These are phyloP conservation scores for Mycena rosella DNA, from an alignment of 768 basidiomycete genomes.

Conservation along the genomic window DNA sequence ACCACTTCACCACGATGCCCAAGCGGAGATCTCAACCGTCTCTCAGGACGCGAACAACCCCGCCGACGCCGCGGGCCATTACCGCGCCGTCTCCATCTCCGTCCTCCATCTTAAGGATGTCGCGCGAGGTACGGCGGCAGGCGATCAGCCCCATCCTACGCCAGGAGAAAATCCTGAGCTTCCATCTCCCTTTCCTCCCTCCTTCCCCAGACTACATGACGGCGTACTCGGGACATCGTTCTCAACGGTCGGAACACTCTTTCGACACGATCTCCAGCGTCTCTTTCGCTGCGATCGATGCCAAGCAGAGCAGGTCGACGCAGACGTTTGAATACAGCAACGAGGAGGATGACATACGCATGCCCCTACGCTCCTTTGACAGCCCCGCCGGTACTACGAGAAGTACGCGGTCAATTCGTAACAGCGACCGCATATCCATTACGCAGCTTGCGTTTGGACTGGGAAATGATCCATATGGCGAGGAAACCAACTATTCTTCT, in stretches of 20 bases:
- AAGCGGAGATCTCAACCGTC: conserved; percentile 12
- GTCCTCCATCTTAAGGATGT: neutral
- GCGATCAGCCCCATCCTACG: conserved; percentile 14
- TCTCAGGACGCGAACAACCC: neutral
- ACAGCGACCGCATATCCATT: conserved; percentile 33
- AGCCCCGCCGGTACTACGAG: conserved; percentile 6
- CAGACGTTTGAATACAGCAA: neutral
- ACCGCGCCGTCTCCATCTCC: conserved; percentile 20
- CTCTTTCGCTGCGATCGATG: conserved; percentile 27
- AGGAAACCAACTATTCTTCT: conserved; percentile 2
- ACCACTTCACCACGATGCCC: conserved; percentile 23
- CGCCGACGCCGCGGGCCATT: conserved; percentile 27
- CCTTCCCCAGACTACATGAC: conserved; percentile 23
- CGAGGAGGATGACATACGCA: conserved; percentile 17
- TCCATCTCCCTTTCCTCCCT: conserved; percentile 28
- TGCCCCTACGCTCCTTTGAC: conserved; percentile 14
- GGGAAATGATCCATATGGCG: conserved; percentile 2
- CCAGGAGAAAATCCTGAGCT: conserved; percentile 12
- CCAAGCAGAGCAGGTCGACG: conserved; percentile 5
- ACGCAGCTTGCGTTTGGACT: conserved; percentile 27
- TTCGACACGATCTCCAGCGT: conserved; percentile 36
- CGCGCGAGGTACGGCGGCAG: conserved; percentile 11
- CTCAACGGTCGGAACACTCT: neutral
- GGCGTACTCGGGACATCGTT: conserved; percentile 9
- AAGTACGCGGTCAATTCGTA: conserved; percentile 22